Evolutionary conservation across 2,329 filamentous ascomycete species (phyloP).

Genomic region (Volutella citrinella): DNA sequence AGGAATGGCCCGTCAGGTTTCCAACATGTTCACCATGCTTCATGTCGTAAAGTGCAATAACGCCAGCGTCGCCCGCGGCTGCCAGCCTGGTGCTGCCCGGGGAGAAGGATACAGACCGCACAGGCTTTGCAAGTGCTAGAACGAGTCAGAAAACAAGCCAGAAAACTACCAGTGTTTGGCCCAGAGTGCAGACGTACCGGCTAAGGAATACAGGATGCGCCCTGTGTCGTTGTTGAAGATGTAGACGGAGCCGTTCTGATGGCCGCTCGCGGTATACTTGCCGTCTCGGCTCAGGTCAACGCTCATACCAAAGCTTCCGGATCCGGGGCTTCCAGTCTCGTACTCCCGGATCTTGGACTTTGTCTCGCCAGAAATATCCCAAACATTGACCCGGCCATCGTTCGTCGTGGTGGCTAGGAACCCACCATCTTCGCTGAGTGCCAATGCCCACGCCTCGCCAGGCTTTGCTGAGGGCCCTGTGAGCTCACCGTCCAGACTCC

Average conservation of each 20-base stretch:
- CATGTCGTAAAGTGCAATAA: conserved; percentile 91
- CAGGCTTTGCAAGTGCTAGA: conserved; percentile 77
- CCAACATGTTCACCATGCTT: conserved; percentile 89
- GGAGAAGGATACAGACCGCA: conserved; percentile 83
- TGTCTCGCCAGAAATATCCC: conserved; percentile 62
- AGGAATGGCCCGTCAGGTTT: conserved; percentile 73
- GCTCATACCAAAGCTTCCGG: conserved; percentile 86
- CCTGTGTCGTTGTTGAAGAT: conserved; percentile 93
- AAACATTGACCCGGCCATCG: conserved; percentile 85
- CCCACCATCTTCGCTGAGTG: conserved; percentile 78
- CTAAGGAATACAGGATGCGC: conserved; percentile 79
- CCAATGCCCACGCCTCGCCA: conserved; percentile 82
- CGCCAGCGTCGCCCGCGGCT: conserved; percentile 81
- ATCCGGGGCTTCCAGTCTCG: conserved; percentile 67
- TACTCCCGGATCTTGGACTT: conserved; percentile 73
- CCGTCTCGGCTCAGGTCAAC: conserved; percentile 81
- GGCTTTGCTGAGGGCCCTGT: conserved; percentile 47
- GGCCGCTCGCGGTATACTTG: conserved; percentile 82
- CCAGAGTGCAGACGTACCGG: conserved; percentile 49
- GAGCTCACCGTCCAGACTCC: conserved; percentile 43
- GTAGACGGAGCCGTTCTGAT: conserved; percentile 89
- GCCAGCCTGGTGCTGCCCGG: conserved; percentile 81
- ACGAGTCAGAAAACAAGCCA: neutral
- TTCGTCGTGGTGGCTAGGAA: conserved; percentile 85
- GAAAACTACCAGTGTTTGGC: neutral